These are phyloP conservation scores for Exophiala dermatitidis DNA, from an alignment of 2,329 filamentous ascomycete species.

Conservation along the genomic window DNA sequence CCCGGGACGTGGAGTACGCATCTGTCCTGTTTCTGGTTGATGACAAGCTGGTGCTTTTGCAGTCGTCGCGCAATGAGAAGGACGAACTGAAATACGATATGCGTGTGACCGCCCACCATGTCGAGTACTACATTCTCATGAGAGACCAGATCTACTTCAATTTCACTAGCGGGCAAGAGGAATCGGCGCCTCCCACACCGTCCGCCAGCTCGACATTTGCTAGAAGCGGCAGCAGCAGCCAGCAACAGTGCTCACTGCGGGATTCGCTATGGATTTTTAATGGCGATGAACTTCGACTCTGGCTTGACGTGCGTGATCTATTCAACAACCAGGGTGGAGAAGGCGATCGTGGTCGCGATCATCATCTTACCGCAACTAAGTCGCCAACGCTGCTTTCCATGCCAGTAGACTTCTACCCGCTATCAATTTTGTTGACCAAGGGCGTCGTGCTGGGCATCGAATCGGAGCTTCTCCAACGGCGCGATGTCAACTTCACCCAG, in stretches of 20 bases:
- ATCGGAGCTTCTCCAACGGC: conserved; percentile 83
- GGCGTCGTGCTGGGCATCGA: conserved; percentile 87
- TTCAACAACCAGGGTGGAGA: conserved; percentile 61
- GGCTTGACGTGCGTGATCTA: conserved; percentile 82
- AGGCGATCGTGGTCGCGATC: background rate
- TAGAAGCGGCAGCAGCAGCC: conserved; percentile 34
- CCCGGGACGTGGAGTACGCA: conserved; percentile 87
- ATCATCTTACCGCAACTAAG: background rate
- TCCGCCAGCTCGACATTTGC: conserved; percentile 42
- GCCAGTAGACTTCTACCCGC: conserved; percentile 87
- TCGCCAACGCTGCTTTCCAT: conserved; percentile 56
- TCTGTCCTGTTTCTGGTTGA: conserved; percentile 96
- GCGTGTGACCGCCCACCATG: conserved; percentile 90
- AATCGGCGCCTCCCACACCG: conserved; percentile 44
- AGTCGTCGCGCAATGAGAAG: conserved; percentile 73
- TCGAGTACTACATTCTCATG: conserved; percentile 91
- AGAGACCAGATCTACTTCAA: conserved; percentile 63
- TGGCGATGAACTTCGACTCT: conserved; percentile 74
- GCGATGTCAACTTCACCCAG: conserved; percentile 84
- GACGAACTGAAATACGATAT: conserved; percentile 95
- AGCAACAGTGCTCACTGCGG: conserved; percentile 53
- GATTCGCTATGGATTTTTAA: conserved; percentile 96
- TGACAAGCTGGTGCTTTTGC: conserved; percentile 86
- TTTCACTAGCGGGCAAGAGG: conserved; percentile 41
- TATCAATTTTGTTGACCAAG: conserved; percentile 81